These are phyloP conservation scores for bread wheat (Triticum aestivum) DNA, from an alignment of 176 grass and related monocot species.

Conservation along the genomic window DNA sequence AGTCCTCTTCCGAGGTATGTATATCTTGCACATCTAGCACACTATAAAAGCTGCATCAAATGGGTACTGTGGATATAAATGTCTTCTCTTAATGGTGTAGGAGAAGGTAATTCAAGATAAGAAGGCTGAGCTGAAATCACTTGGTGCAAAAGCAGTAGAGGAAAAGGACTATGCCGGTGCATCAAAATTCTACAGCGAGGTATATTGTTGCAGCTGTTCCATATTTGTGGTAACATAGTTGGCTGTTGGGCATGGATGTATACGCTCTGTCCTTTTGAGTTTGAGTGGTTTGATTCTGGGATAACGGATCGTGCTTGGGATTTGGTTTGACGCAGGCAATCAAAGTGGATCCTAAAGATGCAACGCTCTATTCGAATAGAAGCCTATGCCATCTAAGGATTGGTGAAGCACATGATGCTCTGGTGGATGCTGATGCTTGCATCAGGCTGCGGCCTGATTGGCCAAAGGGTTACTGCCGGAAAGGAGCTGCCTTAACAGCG, in stretches of 20 bases:
- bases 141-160: constrained; percentile 29
- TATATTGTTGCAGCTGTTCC: neutral
- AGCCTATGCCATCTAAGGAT: constrained; percentile 35
- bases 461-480: constrained; percentile 43
- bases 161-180: constrained; percentile 17
- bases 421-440: constrained; percentile 34
- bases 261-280: neutral
- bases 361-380: constrained; percentile 26
- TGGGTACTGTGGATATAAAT: neutral
- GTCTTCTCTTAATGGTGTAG: neutral
- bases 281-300: neutral
- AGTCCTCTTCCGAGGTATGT: constrained; percentile 2
- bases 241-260: neutral
- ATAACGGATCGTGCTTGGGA: neutral
- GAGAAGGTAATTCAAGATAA: neutral
- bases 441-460: constrained; percentile 32
- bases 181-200: constrained; percentile 37
- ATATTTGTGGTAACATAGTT: neutral
- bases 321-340: constrained; percentile 36
- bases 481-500: constrained; percentile 39
- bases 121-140: constrained; percentile 31
- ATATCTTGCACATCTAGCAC: neutral
- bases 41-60: neutral
- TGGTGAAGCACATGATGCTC: constrained; percentile 14
- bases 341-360: constrained; percentile 29